phyloP scores from a whole-genome alignment of 192 early-diverging fungal genomes.

The Mortierella hygrophila region DNA sequence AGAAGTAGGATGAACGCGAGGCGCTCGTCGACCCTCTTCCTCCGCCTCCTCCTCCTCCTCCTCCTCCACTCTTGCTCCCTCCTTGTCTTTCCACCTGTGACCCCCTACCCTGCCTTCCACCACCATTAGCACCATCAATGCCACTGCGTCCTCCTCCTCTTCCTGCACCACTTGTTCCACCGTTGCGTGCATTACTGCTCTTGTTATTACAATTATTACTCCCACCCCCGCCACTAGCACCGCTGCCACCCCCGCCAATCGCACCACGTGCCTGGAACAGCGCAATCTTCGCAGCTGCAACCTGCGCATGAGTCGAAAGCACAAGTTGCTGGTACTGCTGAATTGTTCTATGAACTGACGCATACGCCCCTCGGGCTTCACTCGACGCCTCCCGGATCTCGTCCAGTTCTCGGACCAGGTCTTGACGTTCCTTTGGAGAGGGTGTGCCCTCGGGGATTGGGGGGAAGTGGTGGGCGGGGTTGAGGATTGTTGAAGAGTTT shows the following conservation, averaged over 20 bases:
- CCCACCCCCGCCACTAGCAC: not conserved
- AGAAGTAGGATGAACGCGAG: not conserved
- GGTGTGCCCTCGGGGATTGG: not conserved
- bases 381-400: not conserved
- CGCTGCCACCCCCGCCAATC: not conserved
- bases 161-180: not conserved
- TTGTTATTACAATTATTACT: not conserved
- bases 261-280: constrained; percentile 6
- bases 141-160: too few relatives aligned
- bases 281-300: constrained; percentile 16
- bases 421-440: not conserved
- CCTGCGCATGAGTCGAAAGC: constrained; percentile 29
- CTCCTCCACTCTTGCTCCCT: not conserved
- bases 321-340: constrained; percentile 38
- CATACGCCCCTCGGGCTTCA: constrained; percentile 8
- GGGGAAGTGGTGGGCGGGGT: not conserved
- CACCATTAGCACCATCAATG: too few relatives aligned
- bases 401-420: not conserved
- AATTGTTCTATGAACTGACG: constrained; percentile 9
- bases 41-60: not conserved
- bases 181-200: not conserved
- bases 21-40: not conserved
- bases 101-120: not conserved
- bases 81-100: not conserved
- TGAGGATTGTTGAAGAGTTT: not conserved